These are phyloP conservation scores for Zychaea mexicana DNA, from an alignment of 371 early-diverging fungal species.

Conservation along the genomic window DNA sequence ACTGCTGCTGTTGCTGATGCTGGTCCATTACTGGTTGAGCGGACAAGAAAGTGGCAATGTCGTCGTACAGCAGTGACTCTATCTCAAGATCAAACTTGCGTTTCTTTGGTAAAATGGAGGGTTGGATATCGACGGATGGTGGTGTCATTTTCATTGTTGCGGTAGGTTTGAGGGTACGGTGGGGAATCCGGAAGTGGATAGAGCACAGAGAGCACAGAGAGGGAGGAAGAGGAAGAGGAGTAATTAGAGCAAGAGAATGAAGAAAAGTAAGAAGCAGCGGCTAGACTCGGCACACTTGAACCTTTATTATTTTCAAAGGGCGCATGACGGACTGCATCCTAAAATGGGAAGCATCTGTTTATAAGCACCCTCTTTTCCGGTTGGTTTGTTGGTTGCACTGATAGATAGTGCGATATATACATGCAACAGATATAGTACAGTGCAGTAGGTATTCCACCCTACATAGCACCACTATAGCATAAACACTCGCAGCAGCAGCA, in stretches of 20 bases:
- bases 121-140: background rate
- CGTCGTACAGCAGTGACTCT: background rate
- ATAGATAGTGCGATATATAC: background rate
- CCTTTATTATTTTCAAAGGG: background rate
- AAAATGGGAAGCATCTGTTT: background rate
- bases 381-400: background rate
- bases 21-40: background rate
- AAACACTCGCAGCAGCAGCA: no score
- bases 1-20: background rate
- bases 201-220: background rate
- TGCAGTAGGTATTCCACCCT: no score
- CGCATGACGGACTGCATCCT: conserved; percentile 1
- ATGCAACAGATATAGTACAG: no score
- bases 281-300: background rate
- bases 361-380: background rate
- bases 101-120: background rate
- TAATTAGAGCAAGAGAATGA: background rate
- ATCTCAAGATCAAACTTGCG: background rate
- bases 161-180: background rate
- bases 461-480: no score
- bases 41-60: background rate
- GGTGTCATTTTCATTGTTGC: background rate
- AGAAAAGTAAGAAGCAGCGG: background rate
- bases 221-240: background rate
- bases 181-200: no score